Base-by-base conservation (phyloP, 495 filamentous ascomycete species). In the Talaromyces ruber region DNA sequence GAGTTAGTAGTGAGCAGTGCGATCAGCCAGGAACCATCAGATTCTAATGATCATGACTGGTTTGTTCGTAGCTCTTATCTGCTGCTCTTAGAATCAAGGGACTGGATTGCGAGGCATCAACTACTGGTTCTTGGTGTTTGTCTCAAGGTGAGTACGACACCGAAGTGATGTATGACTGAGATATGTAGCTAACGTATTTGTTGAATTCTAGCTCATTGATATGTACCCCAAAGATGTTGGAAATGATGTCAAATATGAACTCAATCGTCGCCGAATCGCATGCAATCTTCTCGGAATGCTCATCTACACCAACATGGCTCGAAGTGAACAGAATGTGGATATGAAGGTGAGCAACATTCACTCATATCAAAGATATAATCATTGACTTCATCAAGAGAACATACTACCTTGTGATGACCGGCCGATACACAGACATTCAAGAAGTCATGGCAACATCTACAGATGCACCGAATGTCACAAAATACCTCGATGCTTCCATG, bases 31-130 rank as follows among this genome's bases (percentile, higher is more conserved):
- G 62, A 68, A 26, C 62, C 81, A 14, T 88, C 89, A 70, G 82
- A 74, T 1, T 52, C 79, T 22, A 72, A 74, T 26, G 90, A 95
- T 62, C 75, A 93, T 2, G 80, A 93, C 68, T 94, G 91, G 91
- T 91, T 95, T 71, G 86, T 84, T 53, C 82, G 84, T 59, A 92
- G 87, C 64, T 82, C 84, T 6, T 96, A 94, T 71, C 92, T 93
- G 64, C 69, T 91, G 25, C 82, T 85, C 0, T 68, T 93, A 2
- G 84, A 86, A 43, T 82, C 84, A 34, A 76, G 76, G 0, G 70
- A 64, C 12, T 86, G 88, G 79, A 67, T 79, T 18, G 77, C 84
- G 6, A 70, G 74, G 7, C 71, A 74, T 50, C 76, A 83, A 0
- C 60, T 86, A 28, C 72, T 81, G 26, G 79, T 95, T 52, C 69